Evolutionary conservation across 169 alveolate species (phyloP).

Genomic region (Plasmodium falciparum): DNA sequence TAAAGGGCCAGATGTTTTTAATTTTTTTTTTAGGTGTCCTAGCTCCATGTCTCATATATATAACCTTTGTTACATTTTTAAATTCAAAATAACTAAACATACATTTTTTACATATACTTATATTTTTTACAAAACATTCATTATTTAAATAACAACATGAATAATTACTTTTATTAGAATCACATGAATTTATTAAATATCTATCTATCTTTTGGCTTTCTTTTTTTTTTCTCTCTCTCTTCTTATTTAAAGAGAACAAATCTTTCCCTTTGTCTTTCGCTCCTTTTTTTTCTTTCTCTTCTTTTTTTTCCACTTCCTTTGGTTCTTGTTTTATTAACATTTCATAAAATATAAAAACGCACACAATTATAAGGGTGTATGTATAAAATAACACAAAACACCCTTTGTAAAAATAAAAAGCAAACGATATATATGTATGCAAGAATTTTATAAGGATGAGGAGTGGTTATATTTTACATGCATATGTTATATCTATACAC

Average conservation of each 20-base stretch:
- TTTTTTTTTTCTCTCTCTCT: not conserved
- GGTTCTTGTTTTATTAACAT: constrained; percentile 13
- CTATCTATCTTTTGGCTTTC: not conserved
- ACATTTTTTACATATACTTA: constrained; percentile 51
- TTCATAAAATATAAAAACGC: not conserved
- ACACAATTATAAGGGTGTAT: not conserved
- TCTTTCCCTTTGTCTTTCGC: constrained; percentile 2
- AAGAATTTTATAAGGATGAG: too few species aligned
- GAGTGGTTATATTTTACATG: too few species aligned
- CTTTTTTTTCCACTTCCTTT: constrained; percentile 5
- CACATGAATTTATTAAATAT: constrained; percentile 22
- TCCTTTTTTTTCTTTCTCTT: constrained; percentile 1
- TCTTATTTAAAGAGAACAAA: constrained; percentile 9
- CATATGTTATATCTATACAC: too few species aligned
- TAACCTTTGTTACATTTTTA: constrained; percentile 26
- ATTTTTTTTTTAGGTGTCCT: constrained; percentile 69
- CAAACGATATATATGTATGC: not conserved
- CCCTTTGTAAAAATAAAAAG: not conserved
- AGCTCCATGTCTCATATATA: constrained; percentile 75
- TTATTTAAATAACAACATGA: constrained; percentile 23
- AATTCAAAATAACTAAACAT: constrained; percentile 35
- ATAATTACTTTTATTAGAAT: constrained; percentile 12
- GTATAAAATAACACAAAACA: not conserved
- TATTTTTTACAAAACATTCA: constrained; percentile 26
- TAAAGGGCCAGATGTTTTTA: constrained; percentile 52